Conservation (phyloP, 108 stramenopile genomes). For the Conticribra weissflogii region DNA sequence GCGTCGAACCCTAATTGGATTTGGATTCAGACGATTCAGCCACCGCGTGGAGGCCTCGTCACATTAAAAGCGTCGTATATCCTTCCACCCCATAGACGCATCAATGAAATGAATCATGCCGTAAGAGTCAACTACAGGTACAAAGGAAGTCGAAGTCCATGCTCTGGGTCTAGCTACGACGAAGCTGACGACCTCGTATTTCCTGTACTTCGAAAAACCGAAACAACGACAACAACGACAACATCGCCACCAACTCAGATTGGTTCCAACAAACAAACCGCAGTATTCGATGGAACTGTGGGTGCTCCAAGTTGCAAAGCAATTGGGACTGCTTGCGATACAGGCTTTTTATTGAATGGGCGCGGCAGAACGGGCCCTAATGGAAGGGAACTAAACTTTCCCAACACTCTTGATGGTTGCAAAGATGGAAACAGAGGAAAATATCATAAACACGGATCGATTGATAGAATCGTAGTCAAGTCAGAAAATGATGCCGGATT, state of each 20-base stretch:
- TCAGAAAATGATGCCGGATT: background rate
- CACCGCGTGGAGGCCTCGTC: background rate
- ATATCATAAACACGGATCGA: conserved; percentile 1
- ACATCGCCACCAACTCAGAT: background rate
- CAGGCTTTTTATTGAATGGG: background rate
- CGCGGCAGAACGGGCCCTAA: background rate
- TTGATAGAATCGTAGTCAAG: conserved; percentile 9
- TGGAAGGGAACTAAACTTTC: background rate
- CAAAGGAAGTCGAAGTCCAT: background rate
- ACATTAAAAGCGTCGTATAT: background rate
- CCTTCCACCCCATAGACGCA: background rate
- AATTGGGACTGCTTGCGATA: background rate
- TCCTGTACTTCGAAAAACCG: background rate
- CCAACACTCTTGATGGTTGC: conserved; percentile 8
- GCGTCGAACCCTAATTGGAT: background rate
- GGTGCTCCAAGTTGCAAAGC: background rate
- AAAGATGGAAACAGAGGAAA: conserved; percentile 8
- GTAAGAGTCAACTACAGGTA: background rate
- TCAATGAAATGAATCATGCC: background rate
- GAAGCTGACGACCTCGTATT: background rate
- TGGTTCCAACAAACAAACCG: background rate
- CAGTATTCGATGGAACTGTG: background rate
- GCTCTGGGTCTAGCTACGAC: background rate
- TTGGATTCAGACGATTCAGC: background rate
- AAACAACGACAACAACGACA: background rate